Conservation (phyloP, 2,329 filamentous ascomycete genomes). For the Penicillium janthinellum region DNA sequence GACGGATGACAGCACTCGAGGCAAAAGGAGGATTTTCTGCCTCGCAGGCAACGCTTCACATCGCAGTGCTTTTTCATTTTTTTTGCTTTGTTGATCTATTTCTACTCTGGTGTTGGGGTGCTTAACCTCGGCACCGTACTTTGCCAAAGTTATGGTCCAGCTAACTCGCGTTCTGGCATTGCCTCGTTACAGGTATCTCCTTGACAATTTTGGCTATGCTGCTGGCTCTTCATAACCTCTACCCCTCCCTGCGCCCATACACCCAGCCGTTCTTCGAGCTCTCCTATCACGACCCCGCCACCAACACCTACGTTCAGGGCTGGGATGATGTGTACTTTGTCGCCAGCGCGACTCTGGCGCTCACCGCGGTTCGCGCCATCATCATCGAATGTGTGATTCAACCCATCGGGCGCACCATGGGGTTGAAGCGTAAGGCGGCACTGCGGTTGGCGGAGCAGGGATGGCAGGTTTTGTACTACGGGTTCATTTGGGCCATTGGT, state of each 20-base stretch:
- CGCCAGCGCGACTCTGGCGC: conserved; percentile 74
- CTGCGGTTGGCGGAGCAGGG: conserved; percentile 91
- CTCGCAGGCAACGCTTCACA: background rate
- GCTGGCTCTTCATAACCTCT: conserved; percentile 76
- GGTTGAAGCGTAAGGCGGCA: conserved; percentile 75
- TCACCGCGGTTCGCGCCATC: conserved; percentile 81
- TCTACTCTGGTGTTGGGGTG: background rate
- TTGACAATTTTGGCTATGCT: conserved; percentile 83
- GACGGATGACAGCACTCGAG: background rate
- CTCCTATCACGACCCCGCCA: conserved; percentile 74
- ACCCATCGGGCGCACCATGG: conserved; percentile 71
- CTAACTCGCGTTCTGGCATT: conserved; percentile 19
- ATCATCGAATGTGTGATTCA: conserved; percentile 85
- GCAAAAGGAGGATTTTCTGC: background rate
- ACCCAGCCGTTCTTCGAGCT: conserved; percentile 88
- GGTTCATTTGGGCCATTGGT: conserved; percentile 78
- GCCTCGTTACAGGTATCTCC: conserved; percentile 65
- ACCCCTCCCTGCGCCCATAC: conserved; percentile 75
- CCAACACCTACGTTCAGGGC: conserved; percentile 73
- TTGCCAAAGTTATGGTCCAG: conserved; percentile 6
- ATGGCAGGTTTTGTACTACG: conserved; percentile 85
- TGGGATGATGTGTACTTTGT: conserved; percentile 79
- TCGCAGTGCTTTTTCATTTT: background rate
- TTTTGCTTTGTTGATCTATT: background rate
- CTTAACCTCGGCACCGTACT: conserved; percentile 6